Evolutionary conservation across 768 basidiomycete species (phyloP).

Genomic region (Lentinus tigrinus): DNA sequence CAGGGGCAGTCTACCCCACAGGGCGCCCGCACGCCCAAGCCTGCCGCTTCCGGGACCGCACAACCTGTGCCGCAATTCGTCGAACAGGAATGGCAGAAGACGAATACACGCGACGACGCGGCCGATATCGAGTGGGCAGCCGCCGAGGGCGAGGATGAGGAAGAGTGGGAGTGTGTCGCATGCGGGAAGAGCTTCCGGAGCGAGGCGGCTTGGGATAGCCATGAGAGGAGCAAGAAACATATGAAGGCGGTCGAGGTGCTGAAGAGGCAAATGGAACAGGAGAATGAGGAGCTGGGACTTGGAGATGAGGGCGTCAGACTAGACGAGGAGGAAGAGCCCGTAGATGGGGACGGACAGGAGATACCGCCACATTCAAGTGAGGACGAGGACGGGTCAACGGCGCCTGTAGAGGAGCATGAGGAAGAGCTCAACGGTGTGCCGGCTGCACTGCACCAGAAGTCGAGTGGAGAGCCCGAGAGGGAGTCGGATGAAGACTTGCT

Average conservation of each 20-base stretch:
- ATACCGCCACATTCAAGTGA: background rate
- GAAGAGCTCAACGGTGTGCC: conserved; percentile 26
- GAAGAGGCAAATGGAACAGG: conserved; percentile 71
- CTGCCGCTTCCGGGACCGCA: conserved; percentile 5
- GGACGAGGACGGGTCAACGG: conserved; percentile 8
- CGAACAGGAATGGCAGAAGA: conserved; percentile 90
- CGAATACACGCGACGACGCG: conserved; percentile 40
- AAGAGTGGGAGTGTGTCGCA: conserved; percentile 95
- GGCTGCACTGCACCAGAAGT: conserved; percentile 8
- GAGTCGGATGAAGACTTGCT: background rate
- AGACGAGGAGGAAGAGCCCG: conserved; percentile 15
- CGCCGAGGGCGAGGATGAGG: conserved; percentile 66
- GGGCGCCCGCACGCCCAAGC: conserved; percentile 21
- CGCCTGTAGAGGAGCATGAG: background rate
- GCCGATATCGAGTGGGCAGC: conserved; percentile 75
- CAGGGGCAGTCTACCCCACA: conserved; percentile 29
- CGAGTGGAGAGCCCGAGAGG: background rate
- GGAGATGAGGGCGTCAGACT: conserved; percentile 30
- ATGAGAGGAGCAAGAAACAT: conserved; percentile 95
- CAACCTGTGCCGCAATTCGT: conserved; percentile 51
- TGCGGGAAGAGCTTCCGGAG: conserved; percentile 88
- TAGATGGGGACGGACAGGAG: background rate
- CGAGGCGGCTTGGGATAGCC: conserved; percentile 94
- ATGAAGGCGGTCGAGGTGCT: conserved; percentile 81
- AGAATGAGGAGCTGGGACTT: conserved; percentile 67